Conservation (phyloP, 2,329 filamentous ascomycete genomes). For the Penicillium hesseltinei region DNA sequence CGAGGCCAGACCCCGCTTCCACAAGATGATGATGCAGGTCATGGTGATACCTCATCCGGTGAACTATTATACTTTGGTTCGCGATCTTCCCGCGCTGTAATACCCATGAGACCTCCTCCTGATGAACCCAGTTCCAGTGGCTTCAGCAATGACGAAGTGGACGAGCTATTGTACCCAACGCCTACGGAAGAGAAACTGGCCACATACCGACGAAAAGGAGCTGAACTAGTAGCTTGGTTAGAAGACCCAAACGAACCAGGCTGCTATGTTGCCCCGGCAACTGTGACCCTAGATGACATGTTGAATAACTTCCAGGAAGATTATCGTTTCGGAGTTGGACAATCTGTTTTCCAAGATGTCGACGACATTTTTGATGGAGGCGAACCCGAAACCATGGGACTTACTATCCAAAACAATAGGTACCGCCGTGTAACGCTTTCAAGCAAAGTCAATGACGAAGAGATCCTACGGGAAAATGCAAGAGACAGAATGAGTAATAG, state of each 20-base stretch:
- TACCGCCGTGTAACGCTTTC: neutral
- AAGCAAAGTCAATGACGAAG: neutral
- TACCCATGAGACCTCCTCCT: too few species aligned
- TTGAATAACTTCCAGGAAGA: neutral
- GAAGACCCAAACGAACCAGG: neutral
- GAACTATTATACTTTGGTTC: neutral
- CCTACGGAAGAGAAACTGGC: neutral
- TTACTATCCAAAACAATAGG: accelerated
- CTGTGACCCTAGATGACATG: accelerated
- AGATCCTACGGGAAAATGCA: too few species aligned
- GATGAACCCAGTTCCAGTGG: too few species aligned
- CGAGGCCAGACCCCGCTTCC: too few species aligned
- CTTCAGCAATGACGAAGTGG: neutral
- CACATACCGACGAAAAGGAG: neutral
- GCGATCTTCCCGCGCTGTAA: too few species aligned
- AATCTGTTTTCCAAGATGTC: accelerated
- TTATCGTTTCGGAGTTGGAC: neutral
- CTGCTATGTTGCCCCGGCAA: neutral
- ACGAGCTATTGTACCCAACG: accelerated
- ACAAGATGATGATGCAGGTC: neutral
- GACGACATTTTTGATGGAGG: neutral
- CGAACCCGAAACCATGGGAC: neutral
- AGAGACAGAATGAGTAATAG: neutral
- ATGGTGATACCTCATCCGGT: neutral
- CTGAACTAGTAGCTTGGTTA: neutral